Evolutionary conservation across 345 rosid species (phyloP).

Genomic region (Bretschneidera sinensis): DNA sequence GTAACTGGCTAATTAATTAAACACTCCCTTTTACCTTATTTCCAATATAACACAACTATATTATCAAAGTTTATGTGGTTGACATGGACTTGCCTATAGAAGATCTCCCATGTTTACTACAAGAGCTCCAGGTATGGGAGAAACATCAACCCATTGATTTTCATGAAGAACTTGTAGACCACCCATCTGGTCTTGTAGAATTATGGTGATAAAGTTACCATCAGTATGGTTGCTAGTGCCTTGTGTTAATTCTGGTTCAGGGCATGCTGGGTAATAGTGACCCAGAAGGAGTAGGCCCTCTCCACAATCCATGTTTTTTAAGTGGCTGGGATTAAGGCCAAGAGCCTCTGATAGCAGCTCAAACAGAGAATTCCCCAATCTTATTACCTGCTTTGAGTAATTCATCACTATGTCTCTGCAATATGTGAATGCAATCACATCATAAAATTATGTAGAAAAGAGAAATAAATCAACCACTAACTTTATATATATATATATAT

Average conservation of each 20-base stretch:
- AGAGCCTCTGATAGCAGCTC: slow-evolving; percentile 33
- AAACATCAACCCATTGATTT: slow-evolving; percentile 31
- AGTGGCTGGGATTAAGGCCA: slow-evolving; percentile 16
- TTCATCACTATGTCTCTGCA: slow-evolving; percentile 17
- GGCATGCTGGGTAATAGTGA: slow-evolving; percentile 38
- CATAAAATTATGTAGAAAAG: not conserved
- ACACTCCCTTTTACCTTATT: too few relatives aligned
- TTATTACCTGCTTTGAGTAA: slow-evolving; percentile 22
- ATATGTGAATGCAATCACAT: too few relatives aligned
- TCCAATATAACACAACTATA: too few relatives aligned
- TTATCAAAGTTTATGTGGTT: too few relatives aligned
- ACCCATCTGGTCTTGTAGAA: slow-evolving; percentile 34
- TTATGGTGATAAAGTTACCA: slow-evolving; percentile 21
- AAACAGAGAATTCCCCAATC: slow-evolving; percentile 13
- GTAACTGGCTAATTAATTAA: too few relatives aligned
- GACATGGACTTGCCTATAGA: slow-evolving; percentile 25
- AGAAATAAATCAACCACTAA: not conserved
- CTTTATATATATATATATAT: too few relatives aligned
- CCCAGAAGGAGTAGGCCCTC: slow-evolving; percentile 14
- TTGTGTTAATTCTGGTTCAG: slow-evolving; percentile 32
- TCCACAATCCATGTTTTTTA: slow-evolving; percentile 22
- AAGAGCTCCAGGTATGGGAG: slow-evolving; percentile 26
- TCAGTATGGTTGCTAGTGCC: slow-evolving; percentile 30
- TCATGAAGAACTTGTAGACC: slow-evolving; percentile 35
- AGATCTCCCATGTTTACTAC: slow-evolving; percentile 33